phyloP scores from a whole-genome alignment of 805 yeast species.

The Yarrowia sp. region DNA sequence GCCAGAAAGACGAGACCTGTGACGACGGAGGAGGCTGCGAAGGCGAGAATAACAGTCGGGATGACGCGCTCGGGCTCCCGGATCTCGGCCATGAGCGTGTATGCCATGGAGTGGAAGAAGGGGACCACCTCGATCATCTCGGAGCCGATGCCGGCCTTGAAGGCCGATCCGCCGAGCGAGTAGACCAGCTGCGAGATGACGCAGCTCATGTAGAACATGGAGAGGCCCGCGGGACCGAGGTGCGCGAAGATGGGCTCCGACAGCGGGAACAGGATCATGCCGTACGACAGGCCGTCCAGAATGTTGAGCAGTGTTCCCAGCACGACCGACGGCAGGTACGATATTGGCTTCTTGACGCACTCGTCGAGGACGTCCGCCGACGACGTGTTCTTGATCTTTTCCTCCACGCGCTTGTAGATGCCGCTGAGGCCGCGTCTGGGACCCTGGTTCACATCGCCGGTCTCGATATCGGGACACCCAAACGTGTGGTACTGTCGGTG shows the following conservation, averaged over 20 bases:
- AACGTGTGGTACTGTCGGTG: constrained; percentile 21
- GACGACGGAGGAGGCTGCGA: constrained; percentile 75
- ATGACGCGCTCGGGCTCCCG: constrained; percentile 50
- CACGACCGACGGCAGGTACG: constrained; percentile 74
- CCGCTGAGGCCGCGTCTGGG: constrained; percentile 15
- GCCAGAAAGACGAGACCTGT: constrained; percentile 80
- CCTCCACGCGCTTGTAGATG: not conserved
- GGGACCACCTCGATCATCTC: constrained; percentile 99
- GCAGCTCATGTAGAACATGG: constrained; percentile 92
- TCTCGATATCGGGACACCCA: constrained; percentile 12
- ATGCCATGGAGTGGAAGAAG: constrained; percentile 93
- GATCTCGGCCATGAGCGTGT: constrained; percentile 57
- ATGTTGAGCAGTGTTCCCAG: constrained; percentile 82
- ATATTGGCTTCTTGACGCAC: constrained; percentile 40
- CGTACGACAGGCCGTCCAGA: constrained; percentile 90
- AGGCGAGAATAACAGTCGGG: constrained; percentile 84
- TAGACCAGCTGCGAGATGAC: constrained; percentile 85
- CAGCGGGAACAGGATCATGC: constrained; percentile 95
- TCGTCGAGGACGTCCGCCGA: constrained; percentile 9
- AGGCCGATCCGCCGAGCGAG: constrained; percentile 87
- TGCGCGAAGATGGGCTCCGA: constrained; percentile 73
- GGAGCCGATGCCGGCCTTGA: constrained; percentile 88
- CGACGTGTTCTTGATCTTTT: not conserved
- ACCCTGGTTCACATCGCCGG: constrained; percentile 15
- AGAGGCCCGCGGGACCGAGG: constrained; percentile 83